Base-by-base conservation (phyloP, 805 yeast genomes). In the Pichia occidentalis region DNA sequence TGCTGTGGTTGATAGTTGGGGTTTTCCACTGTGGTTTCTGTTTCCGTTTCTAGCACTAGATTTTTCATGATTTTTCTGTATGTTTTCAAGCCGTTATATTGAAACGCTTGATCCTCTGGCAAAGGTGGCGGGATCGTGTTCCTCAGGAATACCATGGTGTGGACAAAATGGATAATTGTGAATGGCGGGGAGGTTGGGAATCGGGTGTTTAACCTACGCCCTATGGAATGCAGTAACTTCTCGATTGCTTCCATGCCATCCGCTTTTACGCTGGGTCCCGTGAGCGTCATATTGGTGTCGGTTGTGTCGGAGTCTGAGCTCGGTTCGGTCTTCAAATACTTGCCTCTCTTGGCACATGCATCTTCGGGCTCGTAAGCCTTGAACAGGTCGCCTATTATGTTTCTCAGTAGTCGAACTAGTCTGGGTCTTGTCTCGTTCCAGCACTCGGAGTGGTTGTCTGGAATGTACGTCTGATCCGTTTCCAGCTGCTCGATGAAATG, bases 111-210 rank as follows among this genome's bases (percentile, higher is more conserved):
- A 4, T 32, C 22, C 7, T 26, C 7, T n/a, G 11, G 7, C 8
- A 24, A 22, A n/a, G 46, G 50, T 6, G 44, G 2, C 17, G 46
- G 20, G 35, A 37, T 2, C 50, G 52, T 2, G 52, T 50, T 4
- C 44, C 34, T 3, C 37, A 29, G 23, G 47, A 45, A 5, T 9
- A 42, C 32, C 6, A 56, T 24, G 1, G 50, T 46, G 1, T 37
- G 29, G 1, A 38, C 38, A 14, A 57, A 37, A 36, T 49, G 52
- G 16, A 31, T 35, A 7, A 57, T 50, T 1, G 61, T 58, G 36
- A 56, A 58, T 4, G 63, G 63, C 1, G 63, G 63, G 1, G 59
- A 51, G n/a, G n/a, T n/a, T n/a, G n/a, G n/a, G n/a, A n/a, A n/a
- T n/a, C n/a, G n/a, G n/a, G n/a, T n/a, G n/a, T n/a, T n/a, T n/a